phyloP scores from a whole-genome alignment of 495 filamentous ascomycete genomes.

The Aspergillus heteromorphus region DNA sequence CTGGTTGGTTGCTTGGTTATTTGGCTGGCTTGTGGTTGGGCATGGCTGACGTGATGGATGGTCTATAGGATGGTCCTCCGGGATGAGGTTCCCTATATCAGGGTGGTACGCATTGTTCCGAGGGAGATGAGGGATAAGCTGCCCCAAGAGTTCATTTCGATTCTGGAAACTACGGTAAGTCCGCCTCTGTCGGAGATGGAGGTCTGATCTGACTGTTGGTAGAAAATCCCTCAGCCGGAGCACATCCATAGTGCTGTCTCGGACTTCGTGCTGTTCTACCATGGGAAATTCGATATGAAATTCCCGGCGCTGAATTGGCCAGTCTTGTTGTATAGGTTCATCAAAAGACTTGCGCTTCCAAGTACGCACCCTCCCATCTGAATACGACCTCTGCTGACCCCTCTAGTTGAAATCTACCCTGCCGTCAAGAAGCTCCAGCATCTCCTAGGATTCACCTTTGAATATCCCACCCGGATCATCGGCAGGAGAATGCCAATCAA shows the following conservation, averaged over 20 bases:
- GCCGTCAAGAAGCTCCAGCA: constrained; percentile 52
- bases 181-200: neutral
- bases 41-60: neutral
- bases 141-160: constrained; percentile 50
- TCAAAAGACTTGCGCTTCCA: constrained; percentile 72
- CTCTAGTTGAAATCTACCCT: constrained; percentile 65
- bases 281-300: constrained; percentile 58
- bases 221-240: constrained; percentile 43
- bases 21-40: no score
- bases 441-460: constrained; percentile 52
- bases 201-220: constrained; percentile 4
- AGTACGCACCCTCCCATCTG: constrained; percentile 42
- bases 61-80: constrained; percentile 31
- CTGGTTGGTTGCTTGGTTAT: no score
- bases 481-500: constrained; percentile 28
- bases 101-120: constrained; percentile 48
- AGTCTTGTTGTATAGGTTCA: constrained; percentile 60
- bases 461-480: constrained; percentile 40
- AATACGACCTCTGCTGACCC: constrained; percentile 9
- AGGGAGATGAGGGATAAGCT: constrained; percentile 60
- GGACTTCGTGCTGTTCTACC: constrained; percentile 56
- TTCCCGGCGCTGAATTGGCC: constrained; percentile 69
- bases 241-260: constrained; percentile 59
- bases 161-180: constrained; percentile 53
- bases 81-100: constrained; percentile 43